Percentiles rank a stretch among this genome's conserved stretches.
These are phyloP conservation scores for Solanum chacoense DNA, from an alignment of 305 asterid species.

Conservation along the genomic window DNA sequence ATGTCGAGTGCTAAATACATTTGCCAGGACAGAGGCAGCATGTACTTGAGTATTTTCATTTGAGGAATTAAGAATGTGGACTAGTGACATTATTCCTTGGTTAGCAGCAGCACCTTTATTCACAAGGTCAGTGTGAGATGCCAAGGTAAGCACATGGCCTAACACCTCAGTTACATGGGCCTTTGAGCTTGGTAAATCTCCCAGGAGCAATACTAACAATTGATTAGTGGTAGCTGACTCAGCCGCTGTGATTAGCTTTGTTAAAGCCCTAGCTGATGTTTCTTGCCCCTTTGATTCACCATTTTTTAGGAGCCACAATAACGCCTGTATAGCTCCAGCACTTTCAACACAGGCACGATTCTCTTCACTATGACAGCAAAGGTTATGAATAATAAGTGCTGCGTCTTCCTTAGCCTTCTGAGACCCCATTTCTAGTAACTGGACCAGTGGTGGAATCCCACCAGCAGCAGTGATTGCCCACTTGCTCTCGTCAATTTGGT, in stretches of 20 bases:
- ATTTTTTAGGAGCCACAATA: slow-evolving; percentile 89
- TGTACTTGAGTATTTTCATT: slow-evolving; percentile 84
- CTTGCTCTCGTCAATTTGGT: slow-evolving; percentile 89
- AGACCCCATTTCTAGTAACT: slow-evolving; percentile 91
- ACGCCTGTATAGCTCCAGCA: slow-evolving; percentile 96
- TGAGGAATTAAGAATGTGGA: slow-evolving; percentile 65
- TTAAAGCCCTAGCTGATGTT: slow-evolving; percentile 88
- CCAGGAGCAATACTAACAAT: slow-evolving; percentile 77
- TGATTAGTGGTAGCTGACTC: slow-evolving; percentile 94
- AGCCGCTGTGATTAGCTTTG: slow-evolving; percentile 85
- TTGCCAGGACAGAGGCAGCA: slow-evolving; percentile 87
- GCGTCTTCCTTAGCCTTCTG: slow-evolving; percentile 94
- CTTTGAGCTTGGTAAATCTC: slow-evolving; percentile 95
- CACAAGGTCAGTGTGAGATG: slow-evolving; percentile 62
- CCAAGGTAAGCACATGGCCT: slow-evolving; percentile 86
- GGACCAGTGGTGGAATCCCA: slow-evolving; percentile 98
- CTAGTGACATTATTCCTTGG: slow-evolving; percentile 90
- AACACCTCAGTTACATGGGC: slow-evolving; percentile 82
- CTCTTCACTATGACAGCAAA: slow-evolving; percentile 97
- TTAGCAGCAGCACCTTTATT: slow-evolving; percentile 97
- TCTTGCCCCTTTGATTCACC: slow-evolving; percentile 94
- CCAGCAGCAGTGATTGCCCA: slow-evolving; percentile 99
- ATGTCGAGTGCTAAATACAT: slow-evolving; percentile 68
- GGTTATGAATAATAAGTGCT: slow-evolving; percentile 88
- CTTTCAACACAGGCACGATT: slow-evolving; percentile 98